Conservation (phyloP, 257 asterid species). For the Scutellaria minor region DNA sequence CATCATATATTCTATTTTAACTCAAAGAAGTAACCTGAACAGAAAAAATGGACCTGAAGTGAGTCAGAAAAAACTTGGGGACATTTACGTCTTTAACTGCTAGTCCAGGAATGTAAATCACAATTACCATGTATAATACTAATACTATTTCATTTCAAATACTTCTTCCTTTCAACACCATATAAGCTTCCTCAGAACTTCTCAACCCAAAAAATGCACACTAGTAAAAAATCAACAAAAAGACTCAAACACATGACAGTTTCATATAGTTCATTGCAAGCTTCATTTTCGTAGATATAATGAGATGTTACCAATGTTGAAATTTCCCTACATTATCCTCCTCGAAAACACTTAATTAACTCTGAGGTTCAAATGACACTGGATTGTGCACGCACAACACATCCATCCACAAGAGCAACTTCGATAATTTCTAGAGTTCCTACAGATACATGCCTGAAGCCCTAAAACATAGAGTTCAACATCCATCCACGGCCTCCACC, state of each 20-base stretch:
- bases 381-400: background rate
- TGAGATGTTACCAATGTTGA: background rate
- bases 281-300: background rate
- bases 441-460: conserved; percentile 8
- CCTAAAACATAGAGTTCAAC: background rate
- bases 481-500: conserved; percentile 5
- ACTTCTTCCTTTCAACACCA: conserved; percentile 4
- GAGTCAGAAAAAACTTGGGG: too few species aligned
- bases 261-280: background rate
- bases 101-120: background rate
- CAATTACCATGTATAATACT: background rate
- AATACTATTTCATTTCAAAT: background rate
- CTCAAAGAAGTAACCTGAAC: background rate
- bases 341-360: background rate
- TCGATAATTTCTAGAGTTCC: background rate
- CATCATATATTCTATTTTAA: background rate
- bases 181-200: background rate
- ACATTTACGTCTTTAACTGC: background rate
- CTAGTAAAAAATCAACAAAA: conserved; percentile 7
- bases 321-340: background rate
- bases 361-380: background rate
- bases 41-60: too few species aligned
- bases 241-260: background rate
- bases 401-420: background rate
- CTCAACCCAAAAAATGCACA: background rate